Conservation (phyloP, 1,284 basidiomycete species). For the Bondarzewia mesenterica region DNA sequence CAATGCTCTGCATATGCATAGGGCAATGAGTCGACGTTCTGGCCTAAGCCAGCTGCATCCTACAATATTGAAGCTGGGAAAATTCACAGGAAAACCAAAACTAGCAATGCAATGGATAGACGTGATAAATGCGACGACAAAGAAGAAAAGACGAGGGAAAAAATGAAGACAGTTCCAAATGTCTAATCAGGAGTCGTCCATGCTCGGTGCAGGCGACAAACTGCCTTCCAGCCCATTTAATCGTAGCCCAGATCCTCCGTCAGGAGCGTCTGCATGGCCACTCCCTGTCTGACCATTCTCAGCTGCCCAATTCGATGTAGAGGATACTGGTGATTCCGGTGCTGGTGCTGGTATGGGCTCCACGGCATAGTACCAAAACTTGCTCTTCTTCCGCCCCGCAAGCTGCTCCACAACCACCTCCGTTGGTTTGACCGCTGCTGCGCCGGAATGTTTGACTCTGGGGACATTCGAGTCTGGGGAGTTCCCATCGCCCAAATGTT, state of each 20-base stretch:
- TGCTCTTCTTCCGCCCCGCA: slow-evolving; percentile 70
- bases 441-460: slow-evolving; percentile 32
- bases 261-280: background rate
- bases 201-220: slow-evolving; percentile 22
- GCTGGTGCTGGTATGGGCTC: slow-evolving; percentile 41
- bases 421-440: slow-evolving; percentile 54
- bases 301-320: slow-evolving; percentile 7
- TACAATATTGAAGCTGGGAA: background rate
- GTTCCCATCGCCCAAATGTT: slow-evolving; percentile 12
- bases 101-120: background rate
- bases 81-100: background rate
- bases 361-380: slow-evolving; percentile 77
- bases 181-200: slow-evolving; percentile 23
- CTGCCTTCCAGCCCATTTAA: slow-evolving; percentile 16
- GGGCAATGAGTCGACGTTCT: too few species aligned
- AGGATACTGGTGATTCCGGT: slow-evolving; percentile 1
- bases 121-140: background rate
- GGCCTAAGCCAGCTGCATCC: too few species aligned
- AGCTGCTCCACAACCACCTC: slow-evolving; percentile 66
- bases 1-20: too few species aligned
- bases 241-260: background rate
- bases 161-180: background rate
- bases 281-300: slow-evolving; percentile 5
- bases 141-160: background rate
- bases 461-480: slow-evolving; percentile 24